These are phyloP conservation scores for Talaromyces amestolkiae DNA, from an alignment of 2,329 filamentous ascomycete genomes.

Conservation along the genomic window DNA sequence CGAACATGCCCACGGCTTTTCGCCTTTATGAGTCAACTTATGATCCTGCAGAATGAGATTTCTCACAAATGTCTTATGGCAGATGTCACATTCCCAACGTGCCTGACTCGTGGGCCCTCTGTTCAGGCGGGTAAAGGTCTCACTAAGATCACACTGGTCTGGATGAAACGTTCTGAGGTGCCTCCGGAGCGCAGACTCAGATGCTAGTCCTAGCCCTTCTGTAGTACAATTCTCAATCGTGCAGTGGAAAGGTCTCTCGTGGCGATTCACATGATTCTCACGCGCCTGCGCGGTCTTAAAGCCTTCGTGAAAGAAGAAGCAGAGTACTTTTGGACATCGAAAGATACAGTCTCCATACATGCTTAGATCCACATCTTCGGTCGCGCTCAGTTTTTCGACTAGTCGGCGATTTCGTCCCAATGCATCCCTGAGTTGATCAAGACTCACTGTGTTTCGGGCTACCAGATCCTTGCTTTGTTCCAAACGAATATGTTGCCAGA, in stretches of 20 bases:
- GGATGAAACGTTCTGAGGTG: constrained; percentile 8
- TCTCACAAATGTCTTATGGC: background rate
- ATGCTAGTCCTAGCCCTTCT: background rate
- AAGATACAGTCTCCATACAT: constrained; percentile 7
- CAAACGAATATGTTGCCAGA: constrained; percentile 1
- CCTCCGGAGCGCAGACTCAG: background rate
- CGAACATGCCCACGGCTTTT: constrained; percentile 1
- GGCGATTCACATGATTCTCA: constrained; percentile 5
- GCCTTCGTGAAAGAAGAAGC: constrained; percentile 11
- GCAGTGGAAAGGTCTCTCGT: constrained; percentile 4
- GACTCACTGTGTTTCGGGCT: constrained; percentile 5
- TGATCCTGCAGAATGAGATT: constrained; percentile 5
- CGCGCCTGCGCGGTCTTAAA: background rate
- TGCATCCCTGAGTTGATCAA: background rate
- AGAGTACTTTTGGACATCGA: constrained; percentile 7
- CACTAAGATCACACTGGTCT: constrained; percentile 2
- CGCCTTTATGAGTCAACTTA: background rate
- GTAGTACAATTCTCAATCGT: constrained; percentile 1
- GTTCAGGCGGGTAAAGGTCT: background rate
- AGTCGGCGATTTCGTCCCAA: background rate
- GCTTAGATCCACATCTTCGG: background rate
- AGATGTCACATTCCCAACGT: background rate
- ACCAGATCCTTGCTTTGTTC: constrained; percentile 7
- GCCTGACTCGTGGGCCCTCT: background rate
- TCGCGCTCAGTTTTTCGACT: background rate